phyloP scores from a whole-genome alignment of 345 rosid genomes.

The Acer saccharum region DNA sequence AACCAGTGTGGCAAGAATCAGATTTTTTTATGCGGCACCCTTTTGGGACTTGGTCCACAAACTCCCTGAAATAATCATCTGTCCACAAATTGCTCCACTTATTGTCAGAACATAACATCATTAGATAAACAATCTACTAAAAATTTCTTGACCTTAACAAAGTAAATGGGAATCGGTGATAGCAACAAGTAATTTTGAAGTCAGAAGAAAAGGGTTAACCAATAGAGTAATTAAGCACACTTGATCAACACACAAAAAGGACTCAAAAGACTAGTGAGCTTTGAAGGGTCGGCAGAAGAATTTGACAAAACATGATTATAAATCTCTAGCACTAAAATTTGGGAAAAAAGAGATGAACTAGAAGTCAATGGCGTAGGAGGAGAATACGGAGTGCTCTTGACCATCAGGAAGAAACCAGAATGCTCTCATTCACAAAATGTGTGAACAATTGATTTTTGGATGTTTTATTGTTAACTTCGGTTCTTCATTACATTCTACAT shows the following conservation, averaged over 20 bases:
- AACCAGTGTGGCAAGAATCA: constrained; percentile 94
- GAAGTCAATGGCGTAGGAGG: too few species aligned
- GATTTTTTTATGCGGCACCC: constrained; percentile 69
- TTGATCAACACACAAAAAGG: not conserved
- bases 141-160: not conserved
- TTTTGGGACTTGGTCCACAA: constrained; percentile 67
- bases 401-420: not conserved
- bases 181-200: not conserved
- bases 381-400: not conserved
- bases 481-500: too few species aligned
- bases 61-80: constrained; percentile 93
- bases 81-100: constrained; percentile 21
- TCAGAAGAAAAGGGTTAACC: not conserved
- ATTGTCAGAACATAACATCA: constrained; percentile 2
- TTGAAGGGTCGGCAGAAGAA: not conserved
- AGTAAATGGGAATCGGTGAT: not conserved
- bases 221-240: not conserved
- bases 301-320: not conserved
- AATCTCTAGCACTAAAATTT: not conserved
- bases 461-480: too few species aligned
- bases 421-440: not conserved
- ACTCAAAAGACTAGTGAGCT: not conserved
- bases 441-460: too few species aligned
- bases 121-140: not conserved
- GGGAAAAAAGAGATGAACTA: not conserved